Percentiles rank a stretch among this genome's conserved stretches.
phyloP scores from a whole-genome alignment of 306 rosid genomes.

The Hippophae gyantsensis region DNA sequence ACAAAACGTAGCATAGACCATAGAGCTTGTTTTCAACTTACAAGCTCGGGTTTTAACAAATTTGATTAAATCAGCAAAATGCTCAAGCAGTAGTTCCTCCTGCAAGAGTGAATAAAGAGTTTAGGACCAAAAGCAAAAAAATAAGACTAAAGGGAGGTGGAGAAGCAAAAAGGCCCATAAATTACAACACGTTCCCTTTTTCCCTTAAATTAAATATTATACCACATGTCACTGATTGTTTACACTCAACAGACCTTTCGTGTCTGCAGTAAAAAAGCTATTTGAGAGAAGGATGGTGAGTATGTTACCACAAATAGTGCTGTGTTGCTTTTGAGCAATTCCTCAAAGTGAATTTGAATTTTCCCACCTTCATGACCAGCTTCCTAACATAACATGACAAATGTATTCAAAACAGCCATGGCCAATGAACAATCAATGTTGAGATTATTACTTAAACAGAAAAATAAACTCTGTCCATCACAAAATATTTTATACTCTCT shows the following conservation, averaged over 20 bases:
- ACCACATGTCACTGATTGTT: no score
- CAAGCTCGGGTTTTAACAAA: slow-evolving; percentile 90
- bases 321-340: slow-evolving; percentile 86
- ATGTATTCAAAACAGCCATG: no score
- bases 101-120: slow-evolving; percentile 33
- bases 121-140: slow-evolving; percentile 11
- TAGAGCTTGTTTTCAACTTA: slow-evolving; percentile 35
- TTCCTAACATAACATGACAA: slow-evolving; percentile 45
- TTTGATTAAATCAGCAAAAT: slow-evolving; percentile 66
- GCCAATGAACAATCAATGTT: neutral
- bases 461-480: slow-evolving; percentile 1
- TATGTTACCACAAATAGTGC: slow-evolving; percentile 81
- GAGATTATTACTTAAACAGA: slow-evolving; percentile 7
- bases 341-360: slow-evolving; percentile 89
- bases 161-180: slow-evolving; percentile 3
- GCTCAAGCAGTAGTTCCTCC: slow-evolving; percentile 93
- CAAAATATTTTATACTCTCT: no score
- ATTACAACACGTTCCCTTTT: neutral
- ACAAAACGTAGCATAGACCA: slow-evolving; percentile 6
- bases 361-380: slow-evolving; percentile 91
- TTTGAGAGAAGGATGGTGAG: neutral
- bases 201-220: no score
- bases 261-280: no score
- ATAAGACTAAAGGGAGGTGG: neutral
- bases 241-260: no score